Base-by-base conservation (phyloP, 306 rosid genomes). In the Prinsepia uniflora region DNA sequence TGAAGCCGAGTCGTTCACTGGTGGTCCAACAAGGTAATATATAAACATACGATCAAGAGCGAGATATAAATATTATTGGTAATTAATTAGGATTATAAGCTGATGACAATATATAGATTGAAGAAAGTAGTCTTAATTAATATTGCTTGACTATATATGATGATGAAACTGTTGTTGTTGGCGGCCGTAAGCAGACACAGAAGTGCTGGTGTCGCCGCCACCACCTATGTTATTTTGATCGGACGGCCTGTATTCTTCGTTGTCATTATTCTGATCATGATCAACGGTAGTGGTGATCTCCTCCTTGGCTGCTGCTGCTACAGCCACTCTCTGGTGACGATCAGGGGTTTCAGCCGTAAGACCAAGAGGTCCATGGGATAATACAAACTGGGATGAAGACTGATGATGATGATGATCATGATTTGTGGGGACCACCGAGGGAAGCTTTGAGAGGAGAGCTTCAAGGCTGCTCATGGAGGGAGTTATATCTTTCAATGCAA, bases 381-480 rank as follows among this genome's bases (percentile, higher is more conserved):
- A 15, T 48, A 70, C 45, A 56, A 68, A 41, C 65, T 52, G 70
- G 19, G 43, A 13, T 20, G 14, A 71, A 5, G 70, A 48, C 30
- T 52, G 11, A 52, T 47, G 52, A 10, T 45, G 74, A 19, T 47
- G 73, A 7, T 73, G 68, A 52, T 73, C 73, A 42, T 63, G 72
- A 46, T 34, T 56, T 24, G 17, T 42, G 12, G 84, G 84, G 39
- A 83, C 76, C 14, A 83, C 84, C 0, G 86, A 79, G 24, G 86
- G 86, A 9, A 83, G 86, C 81, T 79, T 83, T 10, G 84, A 83
- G 76, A 83, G 86, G 18, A 83, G 86, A 6, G 86, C 86, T 61
- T 83, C 86, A 71, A 83, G 86, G 72, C 86, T 83, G 73, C 86
- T 79, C 86, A 79, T 83, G 50, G 86, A 83, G 10, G 86, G 86